Conservation (phyloP, 179 eudicot genomes). For the Silene noctiflora region DNA sequence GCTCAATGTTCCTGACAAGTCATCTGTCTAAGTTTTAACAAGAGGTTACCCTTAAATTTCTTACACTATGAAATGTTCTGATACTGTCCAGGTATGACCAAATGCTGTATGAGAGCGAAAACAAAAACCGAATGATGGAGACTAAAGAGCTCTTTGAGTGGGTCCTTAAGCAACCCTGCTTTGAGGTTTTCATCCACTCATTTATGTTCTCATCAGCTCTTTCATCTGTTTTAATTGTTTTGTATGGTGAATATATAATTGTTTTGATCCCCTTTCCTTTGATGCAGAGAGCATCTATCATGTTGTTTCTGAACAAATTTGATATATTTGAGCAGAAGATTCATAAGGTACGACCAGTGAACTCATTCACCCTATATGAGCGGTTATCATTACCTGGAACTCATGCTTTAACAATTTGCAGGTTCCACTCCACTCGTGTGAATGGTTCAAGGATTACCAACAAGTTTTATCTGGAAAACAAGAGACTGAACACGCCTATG, state of each 20-base stretch:
- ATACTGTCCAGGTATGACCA: constrained; percentile 75
- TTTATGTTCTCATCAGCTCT: not conserved
- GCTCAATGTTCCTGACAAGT: not conserved
- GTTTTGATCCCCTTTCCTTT: constrained; percentile 23
- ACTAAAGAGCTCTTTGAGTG: constrained; percentile 93
- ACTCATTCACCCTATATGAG: constrained; percentile 12
- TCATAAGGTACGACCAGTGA: constrained; percentile 55
- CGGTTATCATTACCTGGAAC: constrained; percentile 16
- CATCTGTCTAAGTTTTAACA: not conserved
- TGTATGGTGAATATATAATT: constrained; percentile 15
- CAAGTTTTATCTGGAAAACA: constrained; percentile 80
- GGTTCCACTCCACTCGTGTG: constrained; percentile 80
- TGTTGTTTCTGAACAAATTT: constrained; percentile 94
- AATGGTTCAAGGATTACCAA: constrained; percentile 96
- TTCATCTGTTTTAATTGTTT: not conserved
- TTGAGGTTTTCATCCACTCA: constrained; percentile 54
- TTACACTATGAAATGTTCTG: constrained; percentile 3
- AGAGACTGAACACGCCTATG: constrained; percentile 93
- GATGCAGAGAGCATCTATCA: constrained; percentile 93
- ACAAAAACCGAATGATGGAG: constrained; percentile 83
- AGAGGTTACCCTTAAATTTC: not conserved
- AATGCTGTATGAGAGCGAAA: constrained; percentile 83
- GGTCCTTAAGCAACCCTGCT: constrained; percentile 92
- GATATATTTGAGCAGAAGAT: constrained; percentile 94
- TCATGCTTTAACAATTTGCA: constrained; percentile 14